Evolutionary conservation across 2,329 filamentous ascomycete species (phyloP).

Genomic region (Penicillium thymicola): DNA sequence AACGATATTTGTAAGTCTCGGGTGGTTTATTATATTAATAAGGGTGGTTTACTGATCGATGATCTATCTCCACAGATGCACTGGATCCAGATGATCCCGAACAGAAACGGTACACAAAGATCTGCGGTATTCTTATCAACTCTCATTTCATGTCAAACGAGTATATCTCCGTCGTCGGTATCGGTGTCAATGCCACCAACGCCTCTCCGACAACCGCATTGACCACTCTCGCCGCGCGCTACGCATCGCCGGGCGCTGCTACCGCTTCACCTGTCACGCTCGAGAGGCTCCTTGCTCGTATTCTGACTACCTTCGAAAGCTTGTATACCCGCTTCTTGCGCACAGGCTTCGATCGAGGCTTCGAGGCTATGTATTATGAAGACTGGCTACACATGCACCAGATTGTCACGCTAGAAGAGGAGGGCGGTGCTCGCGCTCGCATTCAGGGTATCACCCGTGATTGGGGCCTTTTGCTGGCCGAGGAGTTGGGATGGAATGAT

Average conservation of each 20-base stretch:
- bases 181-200: slow-evolving; percentile 84
- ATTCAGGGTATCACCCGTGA: slow-evolving; percentile 88
- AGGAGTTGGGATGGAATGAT: slow-evolving; percentile 74
- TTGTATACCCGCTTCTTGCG: slow-evolving; percentile 73
- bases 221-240: slow-evolving; percentile 61
- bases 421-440: slow-evolving; percentile 69
- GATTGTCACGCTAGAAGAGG: slow-evolving; percentile 72
- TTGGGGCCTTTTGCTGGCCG: slow-evolving; percentile 80
- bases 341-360: slow-evolving; percentile 67
- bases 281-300: slow-evolving; percentile 77
- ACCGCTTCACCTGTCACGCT: slow-evolving; percentile 66
- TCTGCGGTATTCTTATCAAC: slow-evolving; percentile 89
- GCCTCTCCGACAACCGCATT: slow-evolving; percentile 82
- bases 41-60: neutral
- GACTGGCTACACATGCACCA: slow-evolving; percentile 83
- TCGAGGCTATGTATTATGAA: slow-evolving; percentile 75
- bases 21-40: neutral
- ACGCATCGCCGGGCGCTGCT: slow-evolving; percentile 42
- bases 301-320: slow-evolving; percentile 72
- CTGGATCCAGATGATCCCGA: slow-evolving; percentile 58
- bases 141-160: slow-evolving; percentile 72
- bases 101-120: slow-evolving; percentile 68
- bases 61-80: slow-evolving; percentile 50
- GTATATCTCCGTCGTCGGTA: slow-evolving; percentile 82
- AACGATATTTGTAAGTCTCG: slow-evolving; percentile 76